A percentile compares a stretch with the other conserved stretches of the same genome.
These are phyloP conservation scores for Trichoderma aggressivum DNA, from an alignment of 2,329 filamentous ascomycete genomes.

Conservation along the genomic window DNA sequence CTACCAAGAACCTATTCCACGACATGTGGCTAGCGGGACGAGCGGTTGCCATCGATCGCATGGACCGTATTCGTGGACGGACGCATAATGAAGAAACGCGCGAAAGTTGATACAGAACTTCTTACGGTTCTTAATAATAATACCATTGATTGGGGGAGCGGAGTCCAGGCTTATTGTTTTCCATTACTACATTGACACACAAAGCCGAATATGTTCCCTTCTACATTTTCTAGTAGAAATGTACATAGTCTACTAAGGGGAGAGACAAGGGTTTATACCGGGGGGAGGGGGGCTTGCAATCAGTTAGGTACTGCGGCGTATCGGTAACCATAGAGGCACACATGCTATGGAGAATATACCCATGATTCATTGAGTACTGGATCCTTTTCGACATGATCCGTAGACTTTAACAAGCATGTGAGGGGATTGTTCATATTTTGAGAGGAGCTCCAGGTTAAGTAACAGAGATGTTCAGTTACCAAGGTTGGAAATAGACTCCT, in stretches of 20 bases:
- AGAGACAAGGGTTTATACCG: background rate
- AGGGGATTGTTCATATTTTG: background rate
- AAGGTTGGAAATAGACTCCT: background rate
- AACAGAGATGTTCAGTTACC: background rate
- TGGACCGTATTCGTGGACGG: background rate
- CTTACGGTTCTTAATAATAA: background rate
- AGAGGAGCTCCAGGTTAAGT: background rate
- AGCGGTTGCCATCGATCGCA: background rate
- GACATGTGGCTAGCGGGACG: slow-evolving; percentile 15
- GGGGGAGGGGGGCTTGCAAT: background rate
- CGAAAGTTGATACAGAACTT: background rate
- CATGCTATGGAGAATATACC: background rate
- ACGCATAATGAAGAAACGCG: background rate
- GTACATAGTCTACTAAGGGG: background rate
- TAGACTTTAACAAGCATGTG: background rate
- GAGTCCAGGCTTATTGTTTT: background rate
- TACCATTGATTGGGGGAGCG: background rate
- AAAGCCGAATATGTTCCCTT: background rate
- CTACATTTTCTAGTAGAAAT: background rate
- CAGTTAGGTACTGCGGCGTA: background rate
- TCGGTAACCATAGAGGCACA: background rate
- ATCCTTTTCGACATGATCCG: background rate
- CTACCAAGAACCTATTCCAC: slow-evolving; percentile 40
- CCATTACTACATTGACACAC: background rate
- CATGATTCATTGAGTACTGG: background rate